These are phyloP conservation scores for Exophiala phaeomuriformis DNA, from an alignment of 2,329 filamentous ascomycete species.

Conservation along the genomic window DNA sequence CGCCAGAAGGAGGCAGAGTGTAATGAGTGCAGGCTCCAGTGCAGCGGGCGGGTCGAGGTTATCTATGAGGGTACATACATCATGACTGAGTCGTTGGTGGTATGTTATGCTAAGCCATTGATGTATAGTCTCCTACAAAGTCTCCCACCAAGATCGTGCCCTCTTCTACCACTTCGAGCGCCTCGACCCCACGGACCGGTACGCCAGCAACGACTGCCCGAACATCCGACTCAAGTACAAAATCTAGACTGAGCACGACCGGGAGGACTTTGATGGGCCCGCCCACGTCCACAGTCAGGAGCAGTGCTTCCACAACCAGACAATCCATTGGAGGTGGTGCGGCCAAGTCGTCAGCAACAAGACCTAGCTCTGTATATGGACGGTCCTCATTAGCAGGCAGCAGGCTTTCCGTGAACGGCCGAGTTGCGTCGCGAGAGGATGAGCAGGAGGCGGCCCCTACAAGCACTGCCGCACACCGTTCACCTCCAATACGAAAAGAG, in stretches of 20 bases:
- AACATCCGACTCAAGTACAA: constrained; percentile 39
- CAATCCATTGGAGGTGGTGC: constrained; percentile 16
- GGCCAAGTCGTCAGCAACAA: constrained; percentile 23
- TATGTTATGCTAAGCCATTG: constrained; percentile 1
- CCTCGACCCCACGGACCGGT: constrained; percentile 55
- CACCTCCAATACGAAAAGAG: constrained; percentile 17
- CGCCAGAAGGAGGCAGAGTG: constrained; percentile 55
- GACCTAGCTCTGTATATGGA: constrained; percentile 37
- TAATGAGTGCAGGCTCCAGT: constrained; percentile 60
- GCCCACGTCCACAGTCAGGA: constrained; percentile 36
- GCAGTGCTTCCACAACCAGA: constrained; percentile 8
- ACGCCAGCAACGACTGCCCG: constrained; percentile 53
- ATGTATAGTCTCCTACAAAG: constrained; percentile 62
- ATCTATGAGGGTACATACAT: constrained; percentile 33
- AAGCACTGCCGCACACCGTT: constrained; percentile 1
- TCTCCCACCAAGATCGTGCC: constrained; percentile 66
- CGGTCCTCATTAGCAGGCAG: constrained; percentile 25
- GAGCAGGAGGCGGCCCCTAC: not conserved
- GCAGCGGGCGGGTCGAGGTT: constrained; percentile 34
- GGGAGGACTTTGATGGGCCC: constrained; percentile 62
- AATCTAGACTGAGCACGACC: constrained; percentile 50
- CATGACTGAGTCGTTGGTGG: not conserved
- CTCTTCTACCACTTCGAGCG: constrained; percentile 48
- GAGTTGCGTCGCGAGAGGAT: constrained; percentile 1
- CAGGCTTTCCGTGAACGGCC: constrained; percentile 14